Evolutionary conservation across 768 basidiomycete species (phyloP).

Genomic region (Kwoniella sp.): DNA sequence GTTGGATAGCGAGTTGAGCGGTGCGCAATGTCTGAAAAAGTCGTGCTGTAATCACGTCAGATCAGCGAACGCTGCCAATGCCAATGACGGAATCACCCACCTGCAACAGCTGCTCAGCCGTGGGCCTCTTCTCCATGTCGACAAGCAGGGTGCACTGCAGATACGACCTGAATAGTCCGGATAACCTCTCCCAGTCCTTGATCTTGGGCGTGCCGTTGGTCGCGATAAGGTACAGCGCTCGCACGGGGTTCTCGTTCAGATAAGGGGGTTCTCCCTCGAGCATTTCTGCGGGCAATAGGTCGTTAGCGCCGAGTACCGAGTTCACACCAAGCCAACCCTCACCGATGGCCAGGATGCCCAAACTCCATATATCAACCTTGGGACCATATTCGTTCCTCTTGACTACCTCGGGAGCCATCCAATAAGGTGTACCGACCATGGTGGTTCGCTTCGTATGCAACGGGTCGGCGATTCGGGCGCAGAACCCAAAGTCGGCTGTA

Average conservation of each 20-base stretch:
- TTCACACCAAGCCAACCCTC: slow-evolving; percentile 5
- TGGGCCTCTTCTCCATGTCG: slow-evolving; percentile 88
- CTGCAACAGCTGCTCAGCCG: slow-evolving; percentile 71
- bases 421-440: slow-evolving; percentile 98
- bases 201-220: slow-evolving; percentile 97
- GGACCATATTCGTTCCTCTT: slow-evolving; percentile 96
- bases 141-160: slow-evolving; percentile 84
- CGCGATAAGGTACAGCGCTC: slow-evolving; percentile 90
- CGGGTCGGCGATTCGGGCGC: slow-evolving; percentile 51
- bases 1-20: slow-evolving; percentile 29
- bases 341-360: slow-evolving; percentile 94
- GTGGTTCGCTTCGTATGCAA: slow-evolving; percentile 70
- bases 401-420: slow-evolving; percentile 99
- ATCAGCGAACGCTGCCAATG: slow-evolving; percentile 2
- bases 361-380: slow-evolving; percentile 94
- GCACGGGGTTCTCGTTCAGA: slow-evolving; percentile 88
- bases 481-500: slow-evolving; percentile 52
- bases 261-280: slow-evolving; percentile 97
- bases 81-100: slow-evolving; percentile 52
- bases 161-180: slow-evolving; percentile 80
- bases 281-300: slow-evolving; percentile 61
- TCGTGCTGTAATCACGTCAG: slow-evolving; percentile 24
- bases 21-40: slow-evolving; percentile 38
- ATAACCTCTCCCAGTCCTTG: slow-evolving; percentile 77
- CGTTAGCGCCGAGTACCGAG: neutral